These are phyloP conservation scores for Mucor piriformis DNA, from an alignment of 371 early-diverging fungal species.

Conservation along the genomic window DNA sequence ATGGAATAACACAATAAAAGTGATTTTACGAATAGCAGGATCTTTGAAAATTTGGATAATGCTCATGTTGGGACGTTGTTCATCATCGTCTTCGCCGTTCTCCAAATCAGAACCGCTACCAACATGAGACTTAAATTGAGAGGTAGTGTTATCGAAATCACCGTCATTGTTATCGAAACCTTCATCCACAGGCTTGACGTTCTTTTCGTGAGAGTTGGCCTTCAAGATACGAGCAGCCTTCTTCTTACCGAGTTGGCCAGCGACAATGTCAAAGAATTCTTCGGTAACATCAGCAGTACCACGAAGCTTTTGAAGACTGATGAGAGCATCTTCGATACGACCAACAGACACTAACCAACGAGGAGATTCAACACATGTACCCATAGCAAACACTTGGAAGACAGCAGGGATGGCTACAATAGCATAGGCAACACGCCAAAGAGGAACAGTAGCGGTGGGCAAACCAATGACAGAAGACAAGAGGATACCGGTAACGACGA, in stretches of 20 bases:
- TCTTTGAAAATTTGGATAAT: constrained; percentile 47
- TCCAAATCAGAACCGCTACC: constrained; percentile 13
- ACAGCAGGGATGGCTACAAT: constrained; percentile 69
- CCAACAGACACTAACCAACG: constrained; percentile 67
- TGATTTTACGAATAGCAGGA: constrained; percentile 57
- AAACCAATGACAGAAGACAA: constrained; percentile 68
- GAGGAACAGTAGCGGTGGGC: constrained; percentile 61
- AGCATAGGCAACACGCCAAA: constrained; percentile 70
- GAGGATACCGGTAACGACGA: constrained; percentile 77
- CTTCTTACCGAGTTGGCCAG: constrained; percentile 19
- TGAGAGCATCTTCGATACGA: constrained; percentile 57
- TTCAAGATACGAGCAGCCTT: constrained; percentile 20
- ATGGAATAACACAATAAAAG: constrained; percentile 46
- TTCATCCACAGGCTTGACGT: constrained; percentile 16
- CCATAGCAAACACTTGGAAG: constrained; percentile 69
- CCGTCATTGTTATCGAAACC: constrained; percentile 19
- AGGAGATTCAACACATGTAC: constrained; percentile 80
- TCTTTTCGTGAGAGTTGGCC: constrained; percentile 22
- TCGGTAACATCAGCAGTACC: constrained; percentile 14
- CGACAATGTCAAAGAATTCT: constrained; percentile 26
- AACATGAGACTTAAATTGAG: not conserved
- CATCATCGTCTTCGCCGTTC: constrained; percentile 9
- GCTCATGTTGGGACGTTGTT: constrained; percentile 32
- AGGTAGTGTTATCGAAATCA: not conserved
- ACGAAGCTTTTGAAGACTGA: constrained; percentile 60